Conservation (phyloP, 2,329 filamentous ascomycete genomes). For the Fusarium sp. region DNA sequence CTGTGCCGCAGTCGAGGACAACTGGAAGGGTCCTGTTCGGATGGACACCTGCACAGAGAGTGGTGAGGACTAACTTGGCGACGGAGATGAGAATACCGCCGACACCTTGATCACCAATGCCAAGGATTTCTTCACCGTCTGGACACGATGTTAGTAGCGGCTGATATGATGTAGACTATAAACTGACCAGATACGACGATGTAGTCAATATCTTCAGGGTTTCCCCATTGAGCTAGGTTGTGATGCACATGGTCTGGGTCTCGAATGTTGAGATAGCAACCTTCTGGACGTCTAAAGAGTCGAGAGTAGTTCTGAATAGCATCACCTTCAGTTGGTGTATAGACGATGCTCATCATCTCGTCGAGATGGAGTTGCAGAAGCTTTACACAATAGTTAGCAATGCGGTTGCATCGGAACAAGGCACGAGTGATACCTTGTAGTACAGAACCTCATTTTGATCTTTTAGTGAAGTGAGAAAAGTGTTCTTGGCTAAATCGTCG, state of each 20-base stretch:
- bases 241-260: conserved; percentile 72
- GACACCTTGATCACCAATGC: conserved; percentile 89
- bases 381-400: conserved; percentile 50
- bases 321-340: conserved; percentile 89
- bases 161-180: fast-evolving
- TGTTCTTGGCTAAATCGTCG: conserved; percentile 82
- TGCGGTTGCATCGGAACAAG: not conserved
- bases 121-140: conserved; percentile 78
- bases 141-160: not conserved
- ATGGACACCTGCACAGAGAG: conserved; percentile 86
- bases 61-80: conserved; percentile 84
- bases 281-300: conserved; percentile 80
- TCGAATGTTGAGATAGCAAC: conserved; percentile 81
- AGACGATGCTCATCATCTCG: conserved; percentile 92
- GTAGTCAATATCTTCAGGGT: conserved; percentile 80
- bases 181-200: conserved; percentile 82
- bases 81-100: conserved; percentile 86
- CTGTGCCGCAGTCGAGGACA: conserved; percentile 85
- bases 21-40: conserved; percentile 81
- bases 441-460: conserved; percentile 88
- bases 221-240: conserved; percentile 74
- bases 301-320: conserved; percentile 86
- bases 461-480: conserved; percentile 85
- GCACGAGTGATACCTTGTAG: conserved; percentile 65
- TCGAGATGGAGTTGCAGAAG: conserved; percentile 80